phyloP scores from a whole-genome alignment of 768 basidiomycete species.

The Phylloporus sp. region DNA sequence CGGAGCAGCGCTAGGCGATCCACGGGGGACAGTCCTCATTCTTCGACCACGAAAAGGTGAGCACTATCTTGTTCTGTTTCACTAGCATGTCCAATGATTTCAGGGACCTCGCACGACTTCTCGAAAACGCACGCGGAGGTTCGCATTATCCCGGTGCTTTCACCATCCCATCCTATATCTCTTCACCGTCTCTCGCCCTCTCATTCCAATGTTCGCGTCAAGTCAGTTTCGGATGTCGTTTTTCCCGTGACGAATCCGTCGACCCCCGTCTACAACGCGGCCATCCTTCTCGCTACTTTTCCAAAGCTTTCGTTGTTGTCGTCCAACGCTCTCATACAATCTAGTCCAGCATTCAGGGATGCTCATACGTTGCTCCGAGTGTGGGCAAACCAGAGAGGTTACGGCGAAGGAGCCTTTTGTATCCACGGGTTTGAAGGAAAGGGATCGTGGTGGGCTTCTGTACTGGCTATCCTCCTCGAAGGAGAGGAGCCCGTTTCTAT shows the following conservation, averaged over 20 bases:
- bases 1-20: slow-evolving; percentile 53
- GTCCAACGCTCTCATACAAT: slow-evolving; percentile 47
- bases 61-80: slow-evolving; percentile 24
- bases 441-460: slow-evolving; percentile 63
- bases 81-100: background rate
- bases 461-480: slow-evolving; percentile 55
- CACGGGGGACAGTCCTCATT: slow-evolving; percentile 61
- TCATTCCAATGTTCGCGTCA: slow-evolving; percentile 59
- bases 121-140: slow-evolving; percentile 67
- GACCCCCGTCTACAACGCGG: slow-evolving; percentile 79
- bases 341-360: slow-evolving; percentile 58
- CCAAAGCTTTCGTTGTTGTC: slow-evolving; percentile 35
- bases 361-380: slow-evolving; percentile 76
- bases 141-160: slow-evolving; percentile 66
- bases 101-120: slow-evolving; percentile 58
- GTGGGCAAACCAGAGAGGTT: slow-evolving; percentile 89
- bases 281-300: slow-evolving; percentile 48
- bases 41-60: slow-evolving; percentile 53
- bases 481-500: slow-evolving; percentile 55
- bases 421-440: slow-evolving; percentile 65
- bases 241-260: slow-evolving; percentile 32
- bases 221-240: slow-evolving; percentile 15
- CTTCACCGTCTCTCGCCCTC: slow-evolving; percentile 66
- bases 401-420: slow-evolving; percentile 53
- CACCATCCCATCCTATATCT: slow-evolving; percentile 57